Conservation (phyloP, 495 filamentous ascomycete species). For the Aspergillus saccharolyticus region DNA sequence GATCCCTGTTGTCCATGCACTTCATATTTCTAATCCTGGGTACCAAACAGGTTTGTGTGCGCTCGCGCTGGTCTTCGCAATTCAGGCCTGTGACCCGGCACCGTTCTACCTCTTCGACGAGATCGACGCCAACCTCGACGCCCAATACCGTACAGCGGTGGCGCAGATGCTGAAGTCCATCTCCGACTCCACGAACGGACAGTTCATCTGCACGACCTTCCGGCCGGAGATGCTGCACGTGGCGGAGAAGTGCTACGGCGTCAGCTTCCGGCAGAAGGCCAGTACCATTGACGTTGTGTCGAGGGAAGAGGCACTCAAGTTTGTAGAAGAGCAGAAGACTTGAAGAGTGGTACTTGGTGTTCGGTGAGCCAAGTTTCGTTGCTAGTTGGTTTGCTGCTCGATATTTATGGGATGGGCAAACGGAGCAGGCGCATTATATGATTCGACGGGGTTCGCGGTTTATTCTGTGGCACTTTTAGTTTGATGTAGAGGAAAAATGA, state of each 20-base stretch:
- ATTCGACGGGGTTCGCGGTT: conserved; percentile 7
- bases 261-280: conserved; percentile 89
- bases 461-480: background rate
- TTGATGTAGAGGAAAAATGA: background rate
- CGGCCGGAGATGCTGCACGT: conserved; percentile 92
- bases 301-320: conserved; percentile 81
- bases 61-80: conserved; percentile 95
- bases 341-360: too few species aligned
- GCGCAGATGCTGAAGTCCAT: conserved; percentile 80
- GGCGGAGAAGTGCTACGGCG: conserved; percentile 96
- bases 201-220: conserved; percentile 95
- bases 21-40: conserved; percentile 21
- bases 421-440: conserved; percentile 20
- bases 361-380: too few species aligned
- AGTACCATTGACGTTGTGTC: conserved; percentile 85
- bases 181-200: conserved; percentile 52
- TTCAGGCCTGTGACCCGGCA: conserved; percentile 94
- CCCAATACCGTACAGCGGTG: conserved; percentile 92
- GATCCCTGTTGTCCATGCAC: background rate
- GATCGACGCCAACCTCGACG: conserved; percentile 97
- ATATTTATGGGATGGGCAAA: background rate
- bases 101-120: conserved; percentile 99
- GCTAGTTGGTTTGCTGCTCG: too few species aligned
- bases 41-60: conserved; percentile 71
- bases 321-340: conserved; percentile 76